phyloP scores from a whole-genome alignment of 2,329 filamentous ascomycete species.

The Graphilbum fragrans region DNA sequence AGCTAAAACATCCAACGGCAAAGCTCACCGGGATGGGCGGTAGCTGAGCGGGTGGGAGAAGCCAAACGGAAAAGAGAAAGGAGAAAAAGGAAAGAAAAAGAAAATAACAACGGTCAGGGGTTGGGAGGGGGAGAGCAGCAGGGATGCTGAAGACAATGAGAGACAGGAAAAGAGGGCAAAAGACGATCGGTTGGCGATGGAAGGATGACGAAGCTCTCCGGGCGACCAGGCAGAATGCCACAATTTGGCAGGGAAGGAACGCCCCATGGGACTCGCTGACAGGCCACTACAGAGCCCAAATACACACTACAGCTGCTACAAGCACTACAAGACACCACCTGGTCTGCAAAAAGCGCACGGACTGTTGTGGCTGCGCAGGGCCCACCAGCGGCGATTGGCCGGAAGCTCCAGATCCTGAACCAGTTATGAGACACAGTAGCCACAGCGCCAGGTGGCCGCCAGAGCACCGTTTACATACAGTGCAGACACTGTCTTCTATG shows the following conservation, averaged over 20 bases:
- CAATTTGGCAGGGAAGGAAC: not conserved
- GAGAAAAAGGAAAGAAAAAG: slow-evolving; percentile 1
- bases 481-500: not conserved
- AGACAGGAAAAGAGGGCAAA: not conserved
- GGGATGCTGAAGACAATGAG: not conserved
- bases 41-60: not conserved
- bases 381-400: not conserved
- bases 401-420: not conserved
- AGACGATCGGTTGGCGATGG: not conserved
- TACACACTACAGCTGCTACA: too few relatives aligned
- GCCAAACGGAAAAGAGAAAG: not conserved
- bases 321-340: too few relatives aligned
- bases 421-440: not conserved
- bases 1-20: not conserved
- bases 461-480: not conserved
- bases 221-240: not conserved
- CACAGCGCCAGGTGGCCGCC: too few relatives aligned
- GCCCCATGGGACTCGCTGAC: too few relatives aligned
- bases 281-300: too few relatives aligned
- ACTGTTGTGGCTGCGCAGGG: not conserved
- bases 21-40: not conserved
- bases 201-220: slow-evolving; percentile 11
- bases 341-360: not conserved
- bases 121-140: not conserved
- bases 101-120: not conserved